Base-by-base conservation (phyloP, 495 filamentous ascomycete species). In the Cryomyces minteri region DNA sequence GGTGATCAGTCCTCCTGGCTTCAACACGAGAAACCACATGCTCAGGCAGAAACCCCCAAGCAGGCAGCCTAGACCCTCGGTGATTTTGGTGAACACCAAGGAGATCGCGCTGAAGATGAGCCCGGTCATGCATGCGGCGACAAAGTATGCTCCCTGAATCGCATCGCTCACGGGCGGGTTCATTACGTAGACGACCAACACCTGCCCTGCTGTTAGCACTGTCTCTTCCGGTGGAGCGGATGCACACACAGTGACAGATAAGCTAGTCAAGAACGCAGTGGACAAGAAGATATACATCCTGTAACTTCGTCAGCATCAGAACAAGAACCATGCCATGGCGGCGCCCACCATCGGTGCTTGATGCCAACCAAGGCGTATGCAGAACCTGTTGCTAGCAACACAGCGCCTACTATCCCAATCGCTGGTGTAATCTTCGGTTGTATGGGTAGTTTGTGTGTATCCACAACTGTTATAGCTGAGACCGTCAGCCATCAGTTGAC, bases 131-230 rank as follows among this genome's bases (percentile, higher is more conserved):
- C 79, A 70, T 11, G 72, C 76, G 7, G 86, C 88, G 4, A 90
- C 83, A 25, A 96, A 72, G 56, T 90, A 95, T 30, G 79, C 88
- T 37, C 88, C 88, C 61, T 94, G 84, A 6, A 94, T 67, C 0
- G 74, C 85, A 54, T 80, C 63, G 48, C 63, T 70, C 40, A 93
- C 74, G 0, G 88, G 87, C 2, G 78, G 80, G 42, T 69, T 79
- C 80, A 88, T 90, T 40, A 95, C 81, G 55, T 95, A 96, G 39
- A 90, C 61, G 48, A 96, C 88, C 6, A 96, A 63, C 18, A 94
- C 71, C 69, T 74, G 37, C 6, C 7, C 6, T n/a, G 33, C 7
- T 37, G 33, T 37, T n/a, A 37, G 33, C 33, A 37, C n/a, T 7
- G 33, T 37, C 10, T 41, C 37, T 6, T 7, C 12, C 30, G 32